These are phyloP conservation scores for Botrytis fragariae DNA, from an alignment of 2,329 filamentous ascomycete genomes.

Conservation along the genomic window DNA sequence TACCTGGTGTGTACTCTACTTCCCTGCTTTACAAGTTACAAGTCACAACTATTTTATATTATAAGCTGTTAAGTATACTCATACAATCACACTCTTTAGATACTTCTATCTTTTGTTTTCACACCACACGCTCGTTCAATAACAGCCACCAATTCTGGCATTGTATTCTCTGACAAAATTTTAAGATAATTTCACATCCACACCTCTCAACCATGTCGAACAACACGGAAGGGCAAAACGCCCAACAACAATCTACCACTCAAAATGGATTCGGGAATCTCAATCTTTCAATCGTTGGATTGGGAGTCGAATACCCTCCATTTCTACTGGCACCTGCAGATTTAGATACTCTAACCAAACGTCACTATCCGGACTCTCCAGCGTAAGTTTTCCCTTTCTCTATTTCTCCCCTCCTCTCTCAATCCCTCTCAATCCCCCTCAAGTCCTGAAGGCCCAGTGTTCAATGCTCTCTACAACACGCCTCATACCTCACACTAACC, in stretches of 20 bases:
- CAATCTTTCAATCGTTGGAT: constrained; percentile 58
- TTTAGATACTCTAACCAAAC: constrained; percentile 52
- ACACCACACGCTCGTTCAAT: background rate
- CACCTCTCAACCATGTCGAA: constrained; percentile 3
- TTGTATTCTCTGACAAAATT: background rate
- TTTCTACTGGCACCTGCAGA: constrained; percentile 50
- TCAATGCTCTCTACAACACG: background rate
- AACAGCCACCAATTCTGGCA: background rate
- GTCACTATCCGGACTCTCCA: constrained; percentile 58
- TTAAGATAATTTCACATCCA: background rate
- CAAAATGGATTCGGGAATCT: constrained; percentile 45
- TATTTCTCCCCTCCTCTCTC: background rate
- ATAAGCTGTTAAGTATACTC: background rate
- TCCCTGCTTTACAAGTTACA: constrained; percentile 10
- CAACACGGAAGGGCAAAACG: background rate
- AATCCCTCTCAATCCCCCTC: background rate
- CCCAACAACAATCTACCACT: background rate
- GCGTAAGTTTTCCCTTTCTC: constrained; percentile 47
- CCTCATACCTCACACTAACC: background rate
- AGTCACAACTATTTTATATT: background rate
- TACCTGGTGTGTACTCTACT: background rate
- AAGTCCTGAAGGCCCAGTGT: fast-evolving
- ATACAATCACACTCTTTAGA: background rate
- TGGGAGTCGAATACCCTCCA: constrained; percentile 60
- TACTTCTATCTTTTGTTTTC: background rate